Conservation (phyloP, 179 eudicot genomes). For the Beta corolliflora region DNA sequence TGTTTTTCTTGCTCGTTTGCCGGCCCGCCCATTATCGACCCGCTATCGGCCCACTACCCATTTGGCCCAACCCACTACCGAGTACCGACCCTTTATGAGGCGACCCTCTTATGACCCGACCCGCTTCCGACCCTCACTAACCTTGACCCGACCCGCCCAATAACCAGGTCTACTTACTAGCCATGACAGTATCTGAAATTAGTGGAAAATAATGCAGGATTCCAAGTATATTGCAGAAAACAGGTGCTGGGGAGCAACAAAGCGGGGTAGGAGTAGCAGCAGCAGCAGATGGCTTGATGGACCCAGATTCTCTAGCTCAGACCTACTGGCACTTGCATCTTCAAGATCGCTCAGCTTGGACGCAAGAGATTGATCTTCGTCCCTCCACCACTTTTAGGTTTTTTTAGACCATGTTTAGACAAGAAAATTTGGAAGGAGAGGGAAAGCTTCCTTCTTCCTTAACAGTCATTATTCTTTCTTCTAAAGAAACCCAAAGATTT, state of each 20-base stretch:
- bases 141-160: no score
- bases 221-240: constrained; percentile 26
- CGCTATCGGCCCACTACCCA: no score
- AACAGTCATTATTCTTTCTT: no score
- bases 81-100: no score
- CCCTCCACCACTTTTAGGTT: constrained; percentile 47
- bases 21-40: no score
- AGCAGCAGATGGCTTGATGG: constrained; percentile 54
- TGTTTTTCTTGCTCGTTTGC: no score
- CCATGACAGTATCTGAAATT: neutral
- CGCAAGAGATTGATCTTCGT: constrained; percentile 84
- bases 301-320: constrained; percentile 79
- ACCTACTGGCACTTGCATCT: constrained; percentile 84
- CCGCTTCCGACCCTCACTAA: no score
- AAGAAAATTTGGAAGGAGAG: no score
- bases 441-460: no score
- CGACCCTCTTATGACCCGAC: no score
- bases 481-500: no score
- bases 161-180: neutral
- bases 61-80: no score
- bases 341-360: constrained; percentile 85
- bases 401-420: constrained; percentile 18
- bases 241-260: constrained; percentile 39
- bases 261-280: constrained; percentile 26
- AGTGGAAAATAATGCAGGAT: constrained; percentile 37